Percentiles rank a stretch among this genome's conserved stretches.
Conservation (phyloP, 495 filamentous ascomycete genomes). For the Penicillium macrosclerotiorum region DNA sequence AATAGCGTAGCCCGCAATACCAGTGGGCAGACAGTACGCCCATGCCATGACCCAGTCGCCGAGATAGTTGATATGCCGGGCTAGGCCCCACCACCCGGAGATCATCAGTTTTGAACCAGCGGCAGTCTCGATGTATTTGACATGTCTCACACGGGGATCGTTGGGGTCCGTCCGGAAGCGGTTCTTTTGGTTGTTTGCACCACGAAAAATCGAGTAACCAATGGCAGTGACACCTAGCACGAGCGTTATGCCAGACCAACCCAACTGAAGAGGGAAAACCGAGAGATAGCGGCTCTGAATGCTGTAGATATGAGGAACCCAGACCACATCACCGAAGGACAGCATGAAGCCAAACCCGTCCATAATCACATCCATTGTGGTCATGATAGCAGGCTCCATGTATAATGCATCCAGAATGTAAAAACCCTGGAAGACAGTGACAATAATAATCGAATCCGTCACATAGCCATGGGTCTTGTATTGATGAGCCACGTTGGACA, state of each 20-base stretch:
- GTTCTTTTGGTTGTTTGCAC: conserved; percentile 92
- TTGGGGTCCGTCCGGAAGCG: conserved; percentile 84
- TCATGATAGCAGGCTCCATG: conserved; percentile 89
- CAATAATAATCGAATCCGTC: conserved; percentile 83
- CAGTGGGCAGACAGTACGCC: conserved; percentile 89
- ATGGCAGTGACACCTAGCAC: conserved; percentile 62
- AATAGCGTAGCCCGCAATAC: conserved; percentile 73
- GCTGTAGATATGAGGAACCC: conserved; percentile 90
- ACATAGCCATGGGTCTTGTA: conserved; percentile 79
- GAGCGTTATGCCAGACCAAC: conserved; percentile 56
- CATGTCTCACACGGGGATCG: conserved; percentile 74
- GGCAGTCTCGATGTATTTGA: conserved; percentile 86
- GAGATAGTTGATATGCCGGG: conserved; percentile 96
- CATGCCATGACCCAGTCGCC: conserved; percentile 95
- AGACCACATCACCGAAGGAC: conserved; percentile 89
- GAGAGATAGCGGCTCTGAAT: conserved; percentile 87
- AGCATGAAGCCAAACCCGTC: conserved; percentile 98
- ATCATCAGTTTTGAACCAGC: conserved; percentile 76
- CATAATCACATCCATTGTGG: conserved; percentile 92
- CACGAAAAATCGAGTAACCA: conserved; percentile 89
- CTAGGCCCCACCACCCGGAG: conserved; percentile 92
- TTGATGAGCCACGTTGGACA: conserved; percentile 83
- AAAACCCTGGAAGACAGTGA: conserved; percentile 72
- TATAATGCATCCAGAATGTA: conserved; percentile 86
- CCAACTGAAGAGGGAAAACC: conserved; percentile 75